phyloP scores from a whole-genome alignment of 805 yeast genomes.

The Candida xyloterini region DNA sequence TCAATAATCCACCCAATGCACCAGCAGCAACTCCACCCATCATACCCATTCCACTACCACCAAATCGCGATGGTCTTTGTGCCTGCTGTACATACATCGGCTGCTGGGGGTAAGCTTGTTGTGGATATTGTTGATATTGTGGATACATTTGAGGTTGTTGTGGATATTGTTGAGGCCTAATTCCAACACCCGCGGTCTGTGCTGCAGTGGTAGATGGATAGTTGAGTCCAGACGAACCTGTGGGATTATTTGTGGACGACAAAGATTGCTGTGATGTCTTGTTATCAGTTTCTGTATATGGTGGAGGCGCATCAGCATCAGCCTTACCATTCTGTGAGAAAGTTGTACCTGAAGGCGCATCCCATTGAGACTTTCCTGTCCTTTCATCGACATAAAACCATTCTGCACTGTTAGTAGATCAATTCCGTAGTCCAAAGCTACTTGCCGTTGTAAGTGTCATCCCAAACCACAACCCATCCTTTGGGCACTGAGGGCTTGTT shows the following conservation, averaged over 20 bases:
- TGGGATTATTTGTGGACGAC: constrained; percentile 4
- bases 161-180: constrained; percentile 17
- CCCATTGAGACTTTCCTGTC: constrained; percentile 87
- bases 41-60: constrained; percentile 24
- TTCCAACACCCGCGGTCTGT: constrained; percentile 3
- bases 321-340: constrained; percentile 33
- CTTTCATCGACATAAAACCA: constrained; percentile 79
- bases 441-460: constrained; percentile 52
- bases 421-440: neutral
- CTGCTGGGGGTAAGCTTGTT: constrained; percentile 15
- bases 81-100: constrained; percentile 22
- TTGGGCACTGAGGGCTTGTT: constrained; percentile 28
- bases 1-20: constrained; percentile 22
- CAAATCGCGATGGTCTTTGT: constrained; percentile 12
- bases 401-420: constrained; percentile 21
- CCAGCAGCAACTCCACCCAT: constrained; percentile 36
- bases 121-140: constrained; percentile 16
- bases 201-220: constrained; percentile 1
- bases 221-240: constrained; percentile 6
- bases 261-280: constrained; percentile 1
- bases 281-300: constrained; percentile 16
- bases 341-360: constrained; percentile 62
- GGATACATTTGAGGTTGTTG: constrained; percentile 17
- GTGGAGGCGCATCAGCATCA: constrained; percentile 37
- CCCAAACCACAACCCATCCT: constrained; percentile 73